These are phyloP conservation scores for Cyclotella baltica DNA, from an alignment of 108 stramenopile species.

Conservation along the genomic window DNA sequence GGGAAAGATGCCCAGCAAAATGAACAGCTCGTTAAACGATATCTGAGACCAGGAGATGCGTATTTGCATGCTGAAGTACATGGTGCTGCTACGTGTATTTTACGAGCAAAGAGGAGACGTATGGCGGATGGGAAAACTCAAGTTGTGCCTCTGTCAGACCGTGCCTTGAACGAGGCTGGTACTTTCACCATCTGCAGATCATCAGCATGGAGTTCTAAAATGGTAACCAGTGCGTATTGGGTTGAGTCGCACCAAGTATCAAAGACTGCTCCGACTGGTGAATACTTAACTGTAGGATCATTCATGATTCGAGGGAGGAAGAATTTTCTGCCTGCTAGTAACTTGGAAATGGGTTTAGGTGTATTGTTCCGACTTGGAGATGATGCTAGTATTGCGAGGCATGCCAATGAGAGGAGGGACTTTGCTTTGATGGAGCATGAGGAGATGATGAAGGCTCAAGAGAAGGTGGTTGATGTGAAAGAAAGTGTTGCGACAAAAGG, in stretches of 20 bases:
- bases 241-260: slow-evolving; percentile 94
- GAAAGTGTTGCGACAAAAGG: not conserved
- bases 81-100: slow-evolving; percentile 94
- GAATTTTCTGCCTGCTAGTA: slow-evolving; percentile 90
- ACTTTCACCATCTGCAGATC: slow-evolving; percentile 91
- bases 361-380: slow-evolving; percentile 94
- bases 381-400: slow-evolving; percentile 83
- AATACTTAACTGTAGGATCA: slow-evolving; percentile 95
- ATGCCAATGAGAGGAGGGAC: slow-evolving; percentile 89
- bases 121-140: slow-evolving; percentile 64
- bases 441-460: slow-evolving; percentile 31
- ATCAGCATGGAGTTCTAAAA: slow-evolving; percentile 91
- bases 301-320: slow-evolving; percentile 98
- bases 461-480: not conserved
- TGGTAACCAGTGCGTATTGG: slow-evolving; percentile 94
- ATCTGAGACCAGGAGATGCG: slow-evolving; percentile 95
- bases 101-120: slow-evolving; percentile 84
- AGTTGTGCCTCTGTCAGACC: slow-evolving; percentile 77
- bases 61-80: slow-evolving; percentile 98
- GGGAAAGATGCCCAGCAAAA: slow-evolving; percentile 97
- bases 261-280: slow-evolving; percentile 97
- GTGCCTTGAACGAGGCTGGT: slow-evolving; percentile 89
- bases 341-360: slow-evolving; percentile 95
- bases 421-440: slow-evolving; percentile 76
- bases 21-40: slow-evolving; percentile 92